These are phyloP conservation scores for Mucor plumbeus DNA, from an alignment of 371 early-diverging fungal genomes.

Conservation along the genomic window DNA sequence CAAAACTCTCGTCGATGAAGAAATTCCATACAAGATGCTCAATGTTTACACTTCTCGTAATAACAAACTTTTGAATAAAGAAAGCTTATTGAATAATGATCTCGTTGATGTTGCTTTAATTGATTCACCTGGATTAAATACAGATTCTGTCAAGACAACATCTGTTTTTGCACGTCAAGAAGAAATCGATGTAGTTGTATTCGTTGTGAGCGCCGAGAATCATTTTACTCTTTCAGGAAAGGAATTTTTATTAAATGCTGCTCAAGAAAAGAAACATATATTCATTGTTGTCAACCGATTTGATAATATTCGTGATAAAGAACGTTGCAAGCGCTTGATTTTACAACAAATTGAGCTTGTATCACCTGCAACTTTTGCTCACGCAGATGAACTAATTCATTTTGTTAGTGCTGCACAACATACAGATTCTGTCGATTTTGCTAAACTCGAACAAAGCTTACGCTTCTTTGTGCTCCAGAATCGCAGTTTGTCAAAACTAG, in stretches of 20 bases:
- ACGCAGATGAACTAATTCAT: slow-evolving; percentile 93
- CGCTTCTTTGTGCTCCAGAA: slow-evolving; percentile 93
- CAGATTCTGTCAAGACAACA: slow-evolving; percentile 95
- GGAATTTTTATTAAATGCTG: slow-evolving; percentile 94
- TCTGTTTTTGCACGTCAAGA: slow-evolving; percentile 96
- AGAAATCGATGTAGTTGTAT: slow-evolving; percentile 98
- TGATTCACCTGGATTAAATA: slow-evolving; percentile 98
- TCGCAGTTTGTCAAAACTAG: slow-evolving; percentile 90
- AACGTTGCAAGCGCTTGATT: slow-evolving; percentile 89
- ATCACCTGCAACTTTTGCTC: slow-evolving; percentile 90
- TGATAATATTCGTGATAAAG: slow-evolving; percentile 93
- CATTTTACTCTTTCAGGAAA: slow-evolving; percentile 97
- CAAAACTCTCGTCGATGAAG: slow-evolving; percentile 64
- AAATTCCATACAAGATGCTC: slow-evolving; percentile 76
- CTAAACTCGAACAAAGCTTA: slow-evolving; percentile 82
- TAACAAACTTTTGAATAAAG: slow-evolving; percentile 58
- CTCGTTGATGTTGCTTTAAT: slow-evolving; percentile 94
- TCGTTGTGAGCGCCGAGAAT: slow-evolving; percentile 98
- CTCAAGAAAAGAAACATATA: slow-evolving; percentile 97
- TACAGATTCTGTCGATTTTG: slow-evolving; percentile 68
- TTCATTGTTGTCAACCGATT: slow-evolving; percentile 98
- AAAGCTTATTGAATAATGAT: slow-evolving; percentile 85
- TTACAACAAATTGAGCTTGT: slow-evolving; percentile 93
- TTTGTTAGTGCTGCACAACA: slow-evolving; percentile 86
- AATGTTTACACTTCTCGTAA: slow-evolving; percentile 78